Conservation (phyloP, 2,329 filamentous ascomycete species). For the Alternaria metachromatica region DNA sequence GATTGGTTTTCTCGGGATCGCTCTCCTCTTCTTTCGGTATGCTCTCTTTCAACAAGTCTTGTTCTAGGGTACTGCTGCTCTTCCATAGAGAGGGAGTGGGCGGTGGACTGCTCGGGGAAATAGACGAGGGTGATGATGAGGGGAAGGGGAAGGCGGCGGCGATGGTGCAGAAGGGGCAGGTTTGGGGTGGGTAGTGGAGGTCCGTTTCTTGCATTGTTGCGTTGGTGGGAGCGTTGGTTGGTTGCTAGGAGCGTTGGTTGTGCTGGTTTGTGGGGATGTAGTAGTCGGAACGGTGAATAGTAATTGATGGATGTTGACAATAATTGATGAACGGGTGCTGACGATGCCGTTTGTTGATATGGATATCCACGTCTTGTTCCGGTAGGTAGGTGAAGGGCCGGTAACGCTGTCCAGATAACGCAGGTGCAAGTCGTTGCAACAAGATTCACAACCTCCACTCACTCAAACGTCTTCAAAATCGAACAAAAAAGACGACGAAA, state of each 20-base stretch:
- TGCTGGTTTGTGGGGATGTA: not conserved
- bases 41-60: conserved; percentile 21
- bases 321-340: not conserved
- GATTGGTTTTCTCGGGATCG: conserved; percentile 39
- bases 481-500: not conserved
- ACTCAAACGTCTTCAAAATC: not conserved
- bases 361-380: not conserved
- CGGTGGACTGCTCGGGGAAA: not conserved
- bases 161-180: conserved; percentile 67
- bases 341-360: not conserved
- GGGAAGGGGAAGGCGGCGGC: conserved; percentile 56
- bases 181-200: conserved; percentile 49
- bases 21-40: conserved; percentile 37
- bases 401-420: not conserved
- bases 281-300: not conserved
- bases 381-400: not conserved
- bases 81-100: not conserved
- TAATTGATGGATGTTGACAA: not conserved
- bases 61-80: conserved; percentile 8
- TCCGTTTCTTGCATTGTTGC: conserved; percentile 39
- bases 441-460: not conserved
- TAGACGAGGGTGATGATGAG: not conserved
- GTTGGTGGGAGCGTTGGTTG: not conserved
- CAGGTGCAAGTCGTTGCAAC: not conserved
- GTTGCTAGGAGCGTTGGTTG: not conserved